Base-by-base conservation (phyloP, 2,329 filamentous ascomycete species). In the Fusarium domesticum region DNA sequence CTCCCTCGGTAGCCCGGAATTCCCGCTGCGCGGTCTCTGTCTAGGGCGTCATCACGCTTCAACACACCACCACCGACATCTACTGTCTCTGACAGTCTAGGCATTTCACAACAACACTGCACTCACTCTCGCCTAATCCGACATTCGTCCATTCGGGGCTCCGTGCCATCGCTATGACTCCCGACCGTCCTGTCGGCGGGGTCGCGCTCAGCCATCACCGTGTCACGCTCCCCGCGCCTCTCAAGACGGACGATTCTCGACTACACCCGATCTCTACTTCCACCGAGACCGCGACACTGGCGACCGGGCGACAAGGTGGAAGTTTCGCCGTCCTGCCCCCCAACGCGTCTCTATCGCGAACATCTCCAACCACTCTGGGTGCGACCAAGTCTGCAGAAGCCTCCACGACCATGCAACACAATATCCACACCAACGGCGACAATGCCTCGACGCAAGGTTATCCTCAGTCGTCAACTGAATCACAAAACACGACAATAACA, bases 361-460 rank as follows among this genome's bases (percentile, higher is more conserved):
- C 44, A 48, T 57, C 48, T 34, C 53, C 42, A 17, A 37, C 44
- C 30, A 44, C 43, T 32, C 44, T 42, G 31, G 46, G 53, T 17
- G 46, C 56, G 32, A 45, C 50, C 12, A 41, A 39, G 6, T 42
- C 41, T 37, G 44, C 42, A 31, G 41, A 42, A 31, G 40, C 45
- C 30, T 42, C 44, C 39, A 40, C 45, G 19, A 42, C 44, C 35
- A 43, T 57, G 45, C 48, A 43, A 36, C 51, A 55, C 31, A 54
- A 47, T 42, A 38, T 39, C 17, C 50, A 54, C 23, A 19, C 45
- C 39, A 43, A 60, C 39, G 48, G 40, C 31, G 50, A 64, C 43
- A 59, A 63, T 51, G 52, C 47, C 40, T 55, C 54, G 47, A 51
- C 53, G 6, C 54, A 56, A 48, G 59, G 56, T 32, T 55, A 56